A percentile compares a stretch with the other conserved stretches of the same genome.
These are phyloP conservation scores for Emmonsiellopsis sp. DNA, from an alignment of 2,329 filamentous ascomycete species.

Conservation along the genomic window DNA sequence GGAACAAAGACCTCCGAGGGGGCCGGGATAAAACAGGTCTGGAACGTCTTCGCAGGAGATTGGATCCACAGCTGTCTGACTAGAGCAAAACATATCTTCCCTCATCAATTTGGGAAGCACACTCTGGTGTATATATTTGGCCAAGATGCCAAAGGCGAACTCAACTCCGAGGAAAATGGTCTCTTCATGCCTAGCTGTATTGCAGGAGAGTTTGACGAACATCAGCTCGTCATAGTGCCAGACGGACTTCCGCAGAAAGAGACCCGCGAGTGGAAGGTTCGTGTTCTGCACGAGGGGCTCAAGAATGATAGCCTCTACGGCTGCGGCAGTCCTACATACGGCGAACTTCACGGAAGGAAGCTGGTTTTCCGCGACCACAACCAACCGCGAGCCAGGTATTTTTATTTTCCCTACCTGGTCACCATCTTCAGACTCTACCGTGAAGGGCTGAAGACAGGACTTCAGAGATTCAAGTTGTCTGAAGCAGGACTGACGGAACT, in stretches of 20 bases:
- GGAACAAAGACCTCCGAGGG: not conserved
- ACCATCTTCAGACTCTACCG: not conserved
- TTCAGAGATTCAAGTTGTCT: not conserved
- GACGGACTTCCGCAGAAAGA: not conserved
- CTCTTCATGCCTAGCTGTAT: not conserved
- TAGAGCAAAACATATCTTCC: constrained; percentile 7
- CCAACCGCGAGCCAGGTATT: not conserved
- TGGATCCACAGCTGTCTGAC: not conserved
- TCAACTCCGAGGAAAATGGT: constrained; percentile 8
- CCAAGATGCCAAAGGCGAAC: constrained; percentile 2
- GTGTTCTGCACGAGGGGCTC: not conserved
- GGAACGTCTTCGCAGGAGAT: not conserved
- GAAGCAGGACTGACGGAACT: not conserved
- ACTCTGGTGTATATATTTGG: constrained; percentile 8
- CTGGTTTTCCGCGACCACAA: not conserved
- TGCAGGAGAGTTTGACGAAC: not conserved
- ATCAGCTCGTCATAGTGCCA: not conserved
- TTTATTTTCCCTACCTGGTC: not conserved
- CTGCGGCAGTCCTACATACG: not conserved
- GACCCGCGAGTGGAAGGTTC: not conserved
- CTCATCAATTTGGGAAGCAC: constrained; percentile 4
- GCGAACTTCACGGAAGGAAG: not conserved
- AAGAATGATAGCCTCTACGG: not conserved
- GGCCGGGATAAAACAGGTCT: not conserved
- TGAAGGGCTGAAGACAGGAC: not conserved